Evolutionary conservation across 768 basidiomycete species (phyloP).

Genomic region (Chalciporus chontae): DNA sequence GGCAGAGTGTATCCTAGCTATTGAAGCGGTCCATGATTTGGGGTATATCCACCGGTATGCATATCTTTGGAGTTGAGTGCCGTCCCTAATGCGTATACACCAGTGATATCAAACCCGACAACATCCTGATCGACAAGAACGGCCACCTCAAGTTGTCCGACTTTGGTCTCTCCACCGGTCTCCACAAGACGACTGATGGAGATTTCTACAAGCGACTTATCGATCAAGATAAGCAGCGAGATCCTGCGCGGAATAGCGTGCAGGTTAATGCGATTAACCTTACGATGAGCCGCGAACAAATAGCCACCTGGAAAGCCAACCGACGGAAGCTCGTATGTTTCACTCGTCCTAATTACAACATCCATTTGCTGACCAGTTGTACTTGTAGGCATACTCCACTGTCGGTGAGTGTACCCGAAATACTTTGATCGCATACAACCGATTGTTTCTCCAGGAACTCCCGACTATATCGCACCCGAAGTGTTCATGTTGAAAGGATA

Average conservation of each 20-base stretch:
- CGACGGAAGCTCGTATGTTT: conserved; percentile 80
- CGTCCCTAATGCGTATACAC: conserved; percentile 1
- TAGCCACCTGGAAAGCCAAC: conserved; percentile 99
- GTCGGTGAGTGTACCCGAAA: conserved; percentile 39
- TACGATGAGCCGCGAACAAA: conserved; percentile 95
- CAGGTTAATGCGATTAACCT: conserved; percentile 97
- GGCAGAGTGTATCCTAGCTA: conserved; percentile 96
- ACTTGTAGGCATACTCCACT: conserved; percentile 84
- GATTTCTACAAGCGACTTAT: conserved; percentile 91
- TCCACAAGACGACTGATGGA: conserved; percentile 94
- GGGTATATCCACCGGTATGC: conserved; percentile 96
- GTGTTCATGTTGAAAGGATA: conserved; percentile 98
- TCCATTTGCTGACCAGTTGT: conserved; percentile 5
- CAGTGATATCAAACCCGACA: conserved; percentile 99
- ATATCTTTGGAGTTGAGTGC: neutral
- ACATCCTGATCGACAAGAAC: conserved; percentile 95
- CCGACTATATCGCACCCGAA: conserved; percentile 86
- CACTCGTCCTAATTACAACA: neutral
- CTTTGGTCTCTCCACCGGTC: conserved; percentile 95
- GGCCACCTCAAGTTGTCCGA: conserved; percentile 98
- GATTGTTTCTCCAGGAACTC: conserved; percentile 24
- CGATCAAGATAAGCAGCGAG: conserved; percentile 66
- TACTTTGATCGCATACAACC: neutral
- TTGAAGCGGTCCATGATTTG: conserved; percentile 97
- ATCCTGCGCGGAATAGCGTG: conserved; percentile 84